phyloP scores from a whole-genome alignment of 768 basidiomycete species.

The Dioszegia aurantiaca region DNA sequence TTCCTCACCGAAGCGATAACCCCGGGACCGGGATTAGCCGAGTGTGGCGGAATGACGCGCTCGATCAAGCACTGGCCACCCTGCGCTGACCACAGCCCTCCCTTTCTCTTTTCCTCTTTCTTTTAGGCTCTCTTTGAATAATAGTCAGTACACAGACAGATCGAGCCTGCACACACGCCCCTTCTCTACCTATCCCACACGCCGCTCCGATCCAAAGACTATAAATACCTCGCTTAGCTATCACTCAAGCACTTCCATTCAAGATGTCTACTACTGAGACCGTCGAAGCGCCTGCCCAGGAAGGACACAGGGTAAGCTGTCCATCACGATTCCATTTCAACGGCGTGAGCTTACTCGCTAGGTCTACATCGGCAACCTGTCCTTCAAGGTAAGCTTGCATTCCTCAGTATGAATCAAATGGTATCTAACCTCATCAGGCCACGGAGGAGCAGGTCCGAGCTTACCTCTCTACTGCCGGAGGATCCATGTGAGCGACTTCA shows the following conservation, averaged over 20 bases:
- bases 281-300: constrained; percentile 2
- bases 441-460: constrained; percentile 45
- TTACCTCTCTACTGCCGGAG: constrained; percentile 39
- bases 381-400: constrained; percentile 33
- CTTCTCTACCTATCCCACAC: neutral
- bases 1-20: too few relatives aligned
- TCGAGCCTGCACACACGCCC: constrained; percentile 4
- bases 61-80: neutral
- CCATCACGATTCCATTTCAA: neutral
- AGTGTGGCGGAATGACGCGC: constrained; percentile 1
- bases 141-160: constrained; percentile 2
- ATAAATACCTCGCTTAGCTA: neutral
- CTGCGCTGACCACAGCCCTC: constrained; percentile 7
- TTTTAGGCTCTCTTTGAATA: constrained; percentile 15
- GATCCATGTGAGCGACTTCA: constrained; percentile 40
- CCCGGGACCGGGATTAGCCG: too few relatives aligned
- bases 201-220: neutral
- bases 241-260: neutral
- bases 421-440: constrained; percentile 15
- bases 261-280: constrained; percentile 14
- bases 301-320: constrained; percentile 15
- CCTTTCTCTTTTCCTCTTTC: constrained; percentile 8
- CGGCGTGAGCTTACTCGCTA: constrained; percentile 13
- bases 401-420: neutral
- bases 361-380: constrained; percentile 52